Evolutionary conservation across 805 yeast species (phyloP).

Genomic region (Saccharomycopsis sp.): DNA sequence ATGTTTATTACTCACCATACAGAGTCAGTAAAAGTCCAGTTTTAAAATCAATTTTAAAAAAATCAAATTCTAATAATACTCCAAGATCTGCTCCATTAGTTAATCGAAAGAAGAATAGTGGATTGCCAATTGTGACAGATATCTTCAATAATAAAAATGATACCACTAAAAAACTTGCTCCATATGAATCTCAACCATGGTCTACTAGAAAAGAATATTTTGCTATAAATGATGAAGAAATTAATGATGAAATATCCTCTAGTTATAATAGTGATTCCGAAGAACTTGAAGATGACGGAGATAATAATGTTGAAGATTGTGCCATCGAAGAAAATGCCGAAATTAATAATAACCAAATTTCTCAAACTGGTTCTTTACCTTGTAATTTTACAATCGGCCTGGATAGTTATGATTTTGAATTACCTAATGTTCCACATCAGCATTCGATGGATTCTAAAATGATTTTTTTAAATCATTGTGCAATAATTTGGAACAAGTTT

Average conservation of each 20-base stretch:
- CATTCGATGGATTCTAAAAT: conserved; percentile 2
- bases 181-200: conserved; percentile 12
- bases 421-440: not conserved
- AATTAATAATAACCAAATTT: not conserved
- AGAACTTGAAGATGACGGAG: conserved; percentile 2
- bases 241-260: not conserved
- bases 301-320: conserved; percentile 9
- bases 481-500: conserved; percentile 8
- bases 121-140: conserved; percentile 13
- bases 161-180: conserved; percentile 7
- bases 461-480: conserved; percentile 11
- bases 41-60: not conserved
- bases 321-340: conserved; percentile 17
- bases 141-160: not conserved
- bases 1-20: not conserved
- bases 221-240: conserved; percentile 4
- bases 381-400: not conserved
- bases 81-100: too few species aligned
- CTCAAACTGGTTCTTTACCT: not conserved
- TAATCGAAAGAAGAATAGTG: too few species aligned
- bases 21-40: not conserved
- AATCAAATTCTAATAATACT: too few species aligned
- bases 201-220: conserved; percentile 12
- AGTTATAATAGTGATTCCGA: not conserved
- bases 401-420: not conserved